phyloP scores from a whole-genome alignment of 1,284 basidiomycete genomes.

The Nidula niveotomentosa region DNA sequence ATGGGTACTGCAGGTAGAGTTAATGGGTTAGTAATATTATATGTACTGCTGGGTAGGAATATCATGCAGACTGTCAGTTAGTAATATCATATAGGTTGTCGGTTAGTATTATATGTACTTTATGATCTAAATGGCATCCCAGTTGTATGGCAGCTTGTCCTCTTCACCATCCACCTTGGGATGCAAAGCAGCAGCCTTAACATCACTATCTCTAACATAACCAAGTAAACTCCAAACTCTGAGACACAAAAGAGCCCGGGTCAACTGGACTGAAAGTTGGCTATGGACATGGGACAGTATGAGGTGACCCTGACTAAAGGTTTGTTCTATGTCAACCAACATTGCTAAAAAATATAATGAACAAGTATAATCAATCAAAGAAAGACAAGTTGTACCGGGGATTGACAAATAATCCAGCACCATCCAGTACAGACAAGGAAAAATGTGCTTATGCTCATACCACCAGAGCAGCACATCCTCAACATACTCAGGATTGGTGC shows the following conservation, averaged over 20 bases:
- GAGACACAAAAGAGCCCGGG: neutral
- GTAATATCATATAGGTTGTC: too few species aligned
- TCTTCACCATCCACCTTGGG: neutral
- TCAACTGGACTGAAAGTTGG: neutral
- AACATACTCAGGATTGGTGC: neutral
- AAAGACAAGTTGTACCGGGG: neutral
- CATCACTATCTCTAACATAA: slow-evolving; percentile 1
- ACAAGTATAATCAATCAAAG: neutral
- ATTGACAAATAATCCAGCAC: neutral
- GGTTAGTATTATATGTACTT: too few species aligned
- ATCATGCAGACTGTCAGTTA: neutral
- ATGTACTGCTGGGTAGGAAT: too few species aligned
- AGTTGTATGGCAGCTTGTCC: neutral
- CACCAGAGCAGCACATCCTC: neutral
- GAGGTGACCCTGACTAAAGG: neutral
- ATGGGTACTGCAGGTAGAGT: neutral
- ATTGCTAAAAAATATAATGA: neutral
- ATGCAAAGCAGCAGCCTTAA: neutral
- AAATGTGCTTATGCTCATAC: neutral
- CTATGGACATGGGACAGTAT: neutral
- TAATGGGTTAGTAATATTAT: too few species aligned
- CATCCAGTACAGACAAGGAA: neutral
- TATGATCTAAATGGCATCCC: slow-evolving; percentile 2
- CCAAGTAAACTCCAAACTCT: neutral
- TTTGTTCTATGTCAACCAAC: neutral